These are phyloP conservation scores for Claviceps sp. DNA, from an alignment of 2,329 filamentous ascomycete species.

Conservation along the genomic window DNA sequence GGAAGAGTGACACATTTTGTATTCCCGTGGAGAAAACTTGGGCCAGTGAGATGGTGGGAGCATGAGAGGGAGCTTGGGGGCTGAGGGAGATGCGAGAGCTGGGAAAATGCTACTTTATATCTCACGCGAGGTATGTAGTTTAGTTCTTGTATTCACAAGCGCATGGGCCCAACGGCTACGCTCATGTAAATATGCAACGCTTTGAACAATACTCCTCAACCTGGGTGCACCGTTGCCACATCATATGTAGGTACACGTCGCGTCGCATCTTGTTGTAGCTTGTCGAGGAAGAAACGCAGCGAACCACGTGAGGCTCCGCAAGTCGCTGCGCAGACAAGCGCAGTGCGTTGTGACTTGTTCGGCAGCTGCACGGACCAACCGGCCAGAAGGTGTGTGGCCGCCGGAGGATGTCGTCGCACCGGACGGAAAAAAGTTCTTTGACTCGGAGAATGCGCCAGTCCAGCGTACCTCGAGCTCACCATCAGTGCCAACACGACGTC, in stretches of 20 bases:
- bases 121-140: no score
- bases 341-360: no score
- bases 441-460: background rate
- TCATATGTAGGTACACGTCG: no score
- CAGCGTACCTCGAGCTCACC: background rate
- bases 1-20: constrained; percentile 63
- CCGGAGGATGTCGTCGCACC: constrained; percentile 2
- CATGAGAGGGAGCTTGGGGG: constrained; percentile 20
- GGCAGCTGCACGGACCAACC: background rate
- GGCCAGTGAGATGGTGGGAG: constrained; percentile 45
- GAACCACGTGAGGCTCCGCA: no score
- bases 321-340: no score
- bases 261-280: no score
- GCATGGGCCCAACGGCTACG: background rate
- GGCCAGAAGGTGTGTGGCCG: background rate
- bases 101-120: no score
- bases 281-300: no score
- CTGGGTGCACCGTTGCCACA: no score
- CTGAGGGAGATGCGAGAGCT: background rate
- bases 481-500: background rate
- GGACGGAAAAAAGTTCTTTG: background rate
- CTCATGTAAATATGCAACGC: no score
- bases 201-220: no score
- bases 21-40: constrained; percentile 50
- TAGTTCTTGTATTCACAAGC: background rate